Base-by-base conservation (phyloP, 2,329 filamentous ascomycete species). In the Neofusicoccum laricinum region DNA sequence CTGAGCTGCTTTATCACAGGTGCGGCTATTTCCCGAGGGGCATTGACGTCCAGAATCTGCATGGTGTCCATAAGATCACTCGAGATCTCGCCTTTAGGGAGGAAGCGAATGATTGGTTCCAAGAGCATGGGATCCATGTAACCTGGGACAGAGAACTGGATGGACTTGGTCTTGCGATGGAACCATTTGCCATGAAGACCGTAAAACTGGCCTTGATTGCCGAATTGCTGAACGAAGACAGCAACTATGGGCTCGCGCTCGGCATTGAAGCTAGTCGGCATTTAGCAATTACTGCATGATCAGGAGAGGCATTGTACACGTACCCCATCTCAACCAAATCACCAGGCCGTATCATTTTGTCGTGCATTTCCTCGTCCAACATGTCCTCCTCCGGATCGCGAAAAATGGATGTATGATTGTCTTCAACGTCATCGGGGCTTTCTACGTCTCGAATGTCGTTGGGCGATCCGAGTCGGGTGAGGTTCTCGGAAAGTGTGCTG, bases 111-210 rank as follows among this genome's bases (percentile, higher is more conserved):
- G 3, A 88, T 70, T 1, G 80, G 77, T 12, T 79, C 69, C 3
- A 88, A 67, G 30, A 81, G 67, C 32, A 79, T 72, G 1, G 74
- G 75, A 32, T 81, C 73, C 10, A 83, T 77, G 67, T 84, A 85
- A 25, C 75, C 74, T 53, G 82, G 80, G 11, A 86, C 75, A 10
- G 81, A 77, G 68, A 82, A 86, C 50, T 80, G 78, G 7, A 85
- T 71, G 36, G 74, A 70, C 19, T 68, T 71, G 4, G 78, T 70
- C 3, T 21, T 61, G 15, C 74, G 69, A 67, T 82, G 77, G 19
- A 77, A 65, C 82, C 82, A 85, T 65, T 76, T 77, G 10, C 84
- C 84, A 57, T 79, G 75, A 69, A 82, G 78, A 6, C 79, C 81
- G 69, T 82, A 82, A 69, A 82, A 83, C 64, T 85, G 83, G 40